Base-by-base conservation (phyloP, 1,139 yeast genomes). In the Chernovozyma sophiae-reginae region DNA sequence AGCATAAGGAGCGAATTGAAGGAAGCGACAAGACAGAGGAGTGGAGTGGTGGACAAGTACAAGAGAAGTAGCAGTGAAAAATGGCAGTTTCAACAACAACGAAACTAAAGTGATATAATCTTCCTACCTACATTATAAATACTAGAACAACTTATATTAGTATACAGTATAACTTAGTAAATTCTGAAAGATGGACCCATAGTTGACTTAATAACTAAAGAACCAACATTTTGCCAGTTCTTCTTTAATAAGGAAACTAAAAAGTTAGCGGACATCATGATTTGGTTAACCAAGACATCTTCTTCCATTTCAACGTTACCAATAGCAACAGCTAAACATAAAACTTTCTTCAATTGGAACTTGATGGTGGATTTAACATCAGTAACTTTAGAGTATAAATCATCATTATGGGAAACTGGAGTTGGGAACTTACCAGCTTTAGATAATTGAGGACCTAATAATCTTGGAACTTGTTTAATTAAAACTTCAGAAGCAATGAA, bases 341-440 rank as follows among this genome's bases (percentile, higher is more conserved):
- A 74, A 62, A 85, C 94, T 79, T 84, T 92, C 90, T 94, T 94
- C 79, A 94, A 86, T 81, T 94, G 99, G 95, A 94, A 94, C 86
- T 92, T 94, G 81, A 94, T 89, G 82, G 99, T 94, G 54, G 98
- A 89, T 80, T 86, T 90, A 63, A 92, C 98, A 68, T 94, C 99
- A 61, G 78, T 82, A 63, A 94, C 94, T 87, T 92, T 92, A 57
- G 80, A 68, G 83, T 86, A 86, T 69, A 94, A 83, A 74, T 94
- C 98, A 71, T 94, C 99, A 73, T 86, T 80, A 86, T 92, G 98
- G 52, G 98, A 92, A 62, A 94, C 97, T 75, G 99, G 98, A 72
- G 98, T 90, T 74, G 99, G 99, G 96, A 94, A 94, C 90, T 94
- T 94, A 86, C 98, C 98, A 70, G 97, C 98, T 87, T 94, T 94